Evolutionary conservation across 495 filamentous ascomycete species (phyloP), one percentile per base, ranked within the genome.

Genomic region (Penicillium dipodomyicola): DNA sequence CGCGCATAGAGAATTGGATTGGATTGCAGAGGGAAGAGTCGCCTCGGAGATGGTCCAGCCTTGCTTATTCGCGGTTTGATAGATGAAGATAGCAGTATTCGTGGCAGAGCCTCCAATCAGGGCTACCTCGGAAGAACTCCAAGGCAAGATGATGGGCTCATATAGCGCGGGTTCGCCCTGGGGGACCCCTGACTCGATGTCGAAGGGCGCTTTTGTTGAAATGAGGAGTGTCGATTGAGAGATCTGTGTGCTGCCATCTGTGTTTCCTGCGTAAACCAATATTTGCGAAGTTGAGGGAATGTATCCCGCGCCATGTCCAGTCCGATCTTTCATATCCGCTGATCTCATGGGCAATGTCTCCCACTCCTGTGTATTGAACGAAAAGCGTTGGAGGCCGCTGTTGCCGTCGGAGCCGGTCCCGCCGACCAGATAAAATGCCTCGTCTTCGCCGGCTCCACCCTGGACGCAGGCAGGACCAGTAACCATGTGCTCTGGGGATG

Each of bases 371-470:
- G 84, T 81, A n/a, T 80, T 72, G 67, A 96, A 97, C 0, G 83
- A 84, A 64, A 84, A 98, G 58, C 87, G 83, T 65, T 96, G 92
- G 25, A 98, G 67, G n/a, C 94, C 94, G 29, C 80, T 67, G 63
- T 91, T 95, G 19, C 72, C 65, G 11, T 73, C 73, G 45, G 79
- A 80, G 22, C 74, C 69, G 41, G 77, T 72, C 33, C 94, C 94
- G 42, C 94, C 94, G 43, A 98, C 84, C 54, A 98, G 80, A 61
- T 90, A 97, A 12, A 98, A 79, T 8, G 83, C 85, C 58, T 84
- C 74, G 23, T 25, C 33, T 84, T 72, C 17, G 82, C 74, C 72
- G 15, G 86, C 63, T 25, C 68, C 69, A 29, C 76, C 86, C 30
- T 82, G 84, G 11, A 97, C 87, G 72, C 94, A 98, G 5, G 82